Evolutionary conservation across 306 rosid genomes (phyloP), one percentile per base, ranked within the genome.

Genomic region (Cajanus cajan): DNA sequence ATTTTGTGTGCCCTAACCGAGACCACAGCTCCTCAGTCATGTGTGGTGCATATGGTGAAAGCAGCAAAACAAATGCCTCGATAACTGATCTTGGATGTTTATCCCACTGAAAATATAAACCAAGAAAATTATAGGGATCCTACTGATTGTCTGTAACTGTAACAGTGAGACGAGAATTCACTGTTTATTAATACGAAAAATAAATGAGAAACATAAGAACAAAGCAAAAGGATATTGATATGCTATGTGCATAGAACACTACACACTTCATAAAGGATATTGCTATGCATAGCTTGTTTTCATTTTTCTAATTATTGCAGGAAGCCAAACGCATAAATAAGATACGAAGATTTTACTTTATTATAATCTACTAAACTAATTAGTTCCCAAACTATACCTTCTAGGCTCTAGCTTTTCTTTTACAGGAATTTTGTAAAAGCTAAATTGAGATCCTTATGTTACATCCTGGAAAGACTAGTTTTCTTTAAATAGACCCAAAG

Each of bases 21-120:
- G 85, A 87, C 98, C 99, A 93, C 43, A 95, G 90, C 89, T 95
- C 99, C 85, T 95, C 98, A 28, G 98, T 93, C 86, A 95, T 81
- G 88, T 95, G 98, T 19, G 98, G 99, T 0, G 97, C 99, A 80
- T 92, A 95, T 4, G 98, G 96, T 18, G 99, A 90, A 77, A 95
- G 98, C 84, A 91, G 91, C 86, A 92, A 68, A 79, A 91, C 89
- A 85, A 92, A 92, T 75, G 89, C 91, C 90, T 91, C 97, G 48
- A 91, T 41, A 64, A 92, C 77, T 63, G 87, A 82, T 84, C 70
- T 90, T 39, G 98, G 98, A 76, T 91, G 93, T 78, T 84, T 88
- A 70, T 92, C 91, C 98, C 98, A 95, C 98, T 95, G 92, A 78
- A 85, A 88, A 86, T 50, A 28, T 45, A 58, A 16, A 76, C 61